A percentile compares a stretch with the other conserved stretches of the same genome.
phyloP scores from a whole-genome alignment of 352 stramenopile genomes.

The Pythium aquatile region DNA sequence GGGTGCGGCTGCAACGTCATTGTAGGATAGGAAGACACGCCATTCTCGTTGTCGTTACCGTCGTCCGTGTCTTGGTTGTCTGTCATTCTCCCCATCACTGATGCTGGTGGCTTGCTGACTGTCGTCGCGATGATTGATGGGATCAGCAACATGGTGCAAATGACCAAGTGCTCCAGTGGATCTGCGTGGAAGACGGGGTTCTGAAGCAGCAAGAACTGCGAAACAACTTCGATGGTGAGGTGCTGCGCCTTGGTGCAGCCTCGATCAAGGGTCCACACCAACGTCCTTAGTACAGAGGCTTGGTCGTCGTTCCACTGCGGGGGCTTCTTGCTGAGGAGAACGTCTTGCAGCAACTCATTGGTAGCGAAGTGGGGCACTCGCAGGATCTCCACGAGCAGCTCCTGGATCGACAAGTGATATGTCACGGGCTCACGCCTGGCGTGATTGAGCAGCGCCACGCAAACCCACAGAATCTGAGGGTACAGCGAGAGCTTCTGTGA shows the following conservation, averaged over 20 bases:
- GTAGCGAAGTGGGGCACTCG: constrained; percentile 46
- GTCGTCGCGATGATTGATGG: constrained; percentile 28
- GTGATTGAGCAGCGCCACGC: constrained; percentile 67
- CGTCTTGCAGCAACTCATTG: constrained; percentile 38
- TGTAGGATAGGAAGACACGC: not conserved
- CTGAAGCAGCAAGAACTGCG: constrained; percentile 30
- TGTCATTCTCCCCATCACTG: not conserved
- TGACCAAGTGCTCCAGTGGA: constrained; percentile 37
- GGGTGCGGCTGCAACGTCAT: not conserved
- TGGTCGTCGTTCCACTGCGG: constrained; percentile 39
- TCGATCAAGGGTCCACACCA: constrained; percentile 36
- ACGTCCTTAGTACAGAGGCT: constrained; percentile 47
- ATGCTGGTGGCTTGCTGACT: not conserved
- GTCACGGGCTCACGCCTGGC: constrained; percentile 19
- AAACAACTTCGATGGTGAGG: constrained; percentile 25
- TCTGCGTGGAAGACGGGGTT: constrained; percentile 36
- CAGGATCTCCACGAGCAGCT: constrained; percentile 47
- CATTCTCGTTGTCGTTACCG: not conserved
- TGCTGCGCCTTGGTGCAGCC: not conserved
- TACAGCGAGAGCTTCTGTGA: constrained; percentile 57
- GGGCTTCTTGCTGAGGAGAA: constrained; percentile 51
- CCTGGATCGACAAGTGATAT: constrained; percentile 29
- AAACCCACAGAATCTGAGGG: constrained; percentile 73
- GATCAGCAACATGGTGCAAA: constrained; percentile 41
- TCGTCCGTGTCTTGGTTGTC: not conserved